Evolutionary conservation across 306 rosid species (phyloP), one percentile per base, ranked within the genome.

Genomic region (Citrullus mucosospermus): DNA sequence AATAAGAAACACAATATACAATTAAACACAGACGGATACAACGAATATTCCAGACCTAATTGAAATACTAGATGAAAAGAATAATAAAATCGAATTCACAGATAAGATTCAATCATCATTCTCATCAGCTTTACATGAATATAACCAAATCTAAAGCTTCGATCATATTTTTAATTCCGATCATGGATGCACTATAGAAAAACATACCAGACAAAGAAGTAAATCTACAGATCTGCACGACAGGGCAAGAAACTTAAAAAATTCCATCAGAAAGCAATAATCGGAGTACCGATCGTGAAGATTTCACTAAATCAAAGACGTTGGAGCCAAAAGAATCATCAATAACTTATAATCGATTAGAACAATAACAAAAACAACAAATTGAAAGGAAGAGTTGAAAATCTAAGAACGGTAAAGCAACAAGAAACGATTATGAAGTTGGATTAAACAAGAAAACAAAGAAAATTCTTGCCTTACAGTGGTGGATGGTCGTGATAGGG

Each of bases 141-240:
- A 20, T 5, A 71, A 0, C 9, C 32, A 17, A 68, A 68, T 25
- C 44, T 1, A 32, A 4, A 34, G 30, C 28, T 25, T 3, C 62
- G 14, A 17, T 34, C 1, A 74, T 16, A 32, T 16, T 30, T 32
- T 8, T 9, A 15, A 14, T 73, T 32, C 48, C 30, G 13, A 74
- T 53, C 8, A 51, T 4, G 17, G 8, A 70, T 13, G 6, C 11
- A 50, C 15, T 28, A 0, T 0, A 50, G 20, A 30, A 14, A 53
- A 50, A 51, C 0, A 73, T 32, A 0, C 78, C 16, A 51, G 30
- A 50, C 30, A 48, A 34, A 50, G 10, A 44, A 25, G 60, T 6
- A 53, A 74, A 74, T 53, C 61, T 2, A 53, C 62, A 74, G 78
- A 74, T 74, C 78, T 74, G 41, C 53, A 16, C 78, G 2, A 73